These are phyloP conservation scores for Backusella psychrophila DNA, from an alignment of 192 early-diverging fungal genomes.

Conservation along the genomic window DNA sequence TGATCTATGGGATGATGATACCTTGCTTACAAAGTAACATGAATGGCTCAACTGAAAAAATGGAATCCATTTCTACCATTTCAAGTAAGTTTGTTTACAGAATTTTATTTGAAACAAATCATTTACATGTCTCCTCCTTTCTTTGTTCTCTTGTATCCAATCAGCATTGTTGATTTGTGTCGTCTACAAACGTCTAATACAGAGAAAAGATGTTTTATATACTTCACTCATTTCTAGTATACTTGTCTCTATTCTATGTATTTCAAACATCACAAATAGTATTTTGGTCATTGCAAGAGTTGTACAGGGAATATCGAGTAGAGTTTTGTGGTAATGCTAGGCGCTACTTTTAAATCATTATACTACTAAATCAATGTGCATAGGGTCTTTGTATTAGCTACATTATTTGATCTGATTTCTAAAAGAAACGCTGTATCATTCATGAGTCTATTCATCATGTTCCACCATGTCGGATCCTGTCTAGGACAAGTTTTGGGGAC, in stretches of 20 bases:
- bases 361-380: not conserved
- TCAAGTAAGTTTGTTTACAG: conserved; percentile 1
- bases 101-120: not conserved
- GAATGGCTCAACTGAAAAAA: not conserved
- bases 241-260: not conserved
- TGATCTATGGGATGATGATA: not conserved
- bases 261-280: not conserved
- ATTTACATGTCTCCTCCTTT: not conserved
- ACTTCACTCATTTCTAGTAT: not conserved
- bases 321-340: not conserved
- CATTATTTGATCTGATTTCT: not conserved
- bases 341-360: not conserved
- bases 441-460: not conserved
- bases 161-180: not conserved
- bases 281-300: not conserved
- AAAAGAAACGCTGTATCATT: not conserved
- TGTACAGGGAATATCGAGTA: not conserved
- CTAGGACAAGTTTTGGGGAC: not conserved
- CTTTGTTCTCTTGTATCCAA: not conserved
- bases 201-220: not conserved
- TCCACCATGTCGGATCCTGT: not conserved
- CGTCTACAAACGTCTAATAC: not conserved
- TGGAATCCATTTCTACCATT: not conserved
- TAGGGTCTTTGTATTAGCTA: not conserved
- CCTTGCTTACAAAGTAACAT: not conserved